These are phyloP conservation scores for Rhizophora mangle DNA, from an alignment of 345 rosid species.

Conservation along the genomic window DNA sequence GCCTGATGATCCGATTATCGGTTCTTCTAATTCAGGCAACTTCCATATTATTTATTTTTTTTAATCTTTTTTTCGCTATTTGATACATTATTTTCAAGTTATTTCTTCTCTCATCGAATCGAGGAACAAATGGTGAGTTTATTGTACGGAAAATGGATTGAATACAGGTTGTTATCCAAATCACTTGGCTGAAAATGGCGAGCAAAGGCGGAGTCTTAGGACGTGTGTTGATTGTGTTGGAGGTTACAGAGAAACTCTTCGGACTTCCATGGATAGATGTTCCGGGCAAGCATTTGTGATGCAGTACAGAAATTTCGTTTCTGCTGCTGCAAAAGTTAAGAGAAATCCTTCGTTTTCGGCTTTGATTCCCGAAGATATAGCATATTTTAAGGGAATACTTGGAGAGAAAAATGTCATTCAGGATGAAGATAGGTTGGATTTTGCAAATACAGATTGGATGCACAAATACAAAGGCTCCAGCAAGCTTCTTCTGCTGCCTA, in stretches of 20 bases:
- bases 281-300: conserved; percentile 5
- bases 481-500: conserved; percentile 78
- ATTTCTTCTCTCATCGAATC: not conserved
- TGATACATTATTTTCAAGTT: not conserved
- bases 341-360: conserved; percentile 65
- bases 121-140: no score
- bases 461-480: conserved; percentile 75
- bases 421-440: conserved; percentile 68
- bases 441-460: conserved; percentile 95
- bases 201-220: conserved; percentile 11
- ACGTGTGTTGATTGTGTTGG: not conserved
- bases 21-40: conserved; percentile 5
- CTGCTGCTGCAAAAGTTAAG: conserved; percentile 37
- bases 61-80: not conserved
- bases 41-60: not conserved
- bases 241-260: not conserved
- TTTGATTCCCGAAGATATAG: conserved; percentile 59
- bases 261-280: not conserved
- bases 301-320: conserved; percentile 45
- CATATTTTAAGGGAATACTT: conserved; percentile 55
- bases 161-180: conserved; percentile 2
- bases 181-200: not conserved
- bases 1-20: not conserved
- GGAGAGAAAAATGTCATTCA: conserved; percentile 71
- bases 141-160: no score